Conservation (phyloP, 441 rosid species). For the Brassica balearica region DNA sequence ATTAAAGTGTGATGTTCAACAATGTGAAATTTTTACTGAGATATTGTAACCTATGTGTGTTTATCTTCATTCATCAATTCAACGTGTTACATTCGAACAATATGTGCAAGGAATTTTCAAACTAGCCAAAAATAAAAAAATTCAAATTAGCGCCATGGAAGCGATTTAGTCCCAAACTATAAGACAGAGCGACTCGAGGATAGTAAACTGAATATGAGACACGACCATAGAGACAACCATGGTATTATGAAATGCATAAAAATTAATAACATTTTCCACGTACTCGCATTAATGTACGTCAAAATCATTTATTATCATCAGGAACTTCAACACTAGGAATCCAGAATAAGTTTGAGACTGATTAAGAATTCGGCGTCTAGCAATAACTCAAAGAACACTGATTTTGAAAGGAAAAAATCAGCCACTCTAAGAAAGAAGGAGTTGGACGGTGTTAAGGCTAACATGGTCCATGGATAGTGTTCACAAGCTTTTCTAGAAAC, state of each 20-base stretch:
- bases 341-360: too few relatives aligned
- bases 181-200: background rate
- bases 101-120: background rate
- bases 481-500: too few relatives aligned
- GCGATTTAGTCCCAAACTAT: background rate
- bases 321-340: too few relatives aligned
- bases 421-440: too few relatives aligned
- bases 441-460: too few relatives aligned
- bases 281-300: conserved; percentile 16
- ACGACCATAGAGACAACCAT: conserved; percentile 1
- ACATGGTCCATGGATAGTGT: too few relatives aligned
- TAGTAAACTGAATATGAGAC: conserved; percentile 18
- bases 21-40: background rate
- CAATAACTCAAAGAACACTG: too few relatives aligned
- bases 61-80: background rate
- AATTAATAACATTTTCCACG: background rate
- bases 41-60: background rate
- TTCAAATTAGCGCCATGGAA: background rate
- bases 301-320: conserved; percentile 21
- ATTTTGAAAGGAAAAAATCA: too few relatives aligned
- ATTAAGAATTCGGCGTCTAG: too few relatives aligned
- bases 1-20: background rate
- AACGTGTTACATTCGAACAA: background rate
- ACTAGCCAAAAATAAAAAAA: background rate
- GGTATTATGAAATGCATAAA: conserved; percentile 11